Conservation (phyloP, 306 rosid species). For the Morella rubra region DNA sequence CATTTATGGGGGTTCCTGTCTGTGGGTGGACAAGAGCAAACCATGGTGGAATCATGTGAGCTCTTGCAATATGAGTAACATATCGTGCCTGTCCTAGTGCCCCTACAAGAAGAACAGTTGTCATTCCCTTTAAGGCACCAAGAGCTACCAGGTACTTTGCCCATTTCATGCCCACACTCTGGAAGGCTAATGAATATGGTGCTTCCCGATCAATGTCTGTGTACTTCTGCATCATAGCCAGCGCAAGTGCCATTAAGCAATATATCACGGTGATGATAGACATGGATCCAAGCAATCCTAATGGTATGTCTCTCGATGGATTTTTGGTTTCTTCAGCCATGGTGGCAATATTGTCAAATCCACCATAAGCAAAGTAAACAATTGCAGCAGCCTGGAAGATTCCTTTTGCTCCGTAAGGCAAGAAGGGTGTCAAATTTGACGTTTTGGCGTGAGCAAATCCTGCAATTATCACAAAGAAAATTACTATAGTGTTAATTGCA, state of each 20-base stretch:
- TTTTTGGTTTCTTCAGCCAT: slow-evolving; percentile 81
- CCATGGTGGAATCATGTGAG: slow-evolving; percentile 83
- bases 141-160: slow-evolving; percentile 73
- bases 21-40: slow-evolving; percentile 78
- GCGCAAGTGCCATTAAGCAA: slow-evolving; percentile 69
- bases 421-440: slow-evolving; percentile 57
- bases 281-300: slow-evolving; percentile 74
- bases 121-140: slow-evolving; percentile 76
- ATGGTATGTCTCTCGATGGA: slow-evolving; percentile 67
- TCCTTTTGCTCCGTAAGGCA: slow-evolving; percentile 59
- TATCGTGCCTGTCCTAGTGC: slow-evolving; percentile 59
- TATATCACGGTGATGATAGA: slow-evolving; percentile 59
- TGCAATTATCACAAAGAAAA: slow-evolving; percentile 55
- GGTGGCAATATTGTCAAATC: slow-evolving; percentile 64
- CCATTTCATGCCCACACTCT: slow-evolving; percentile 74
- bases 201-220: slow-evolving; percentile 55
- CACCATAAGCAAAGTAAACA: slow-evolving; percentile 75
- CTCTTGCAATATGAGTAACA: slow-evolving; percentile 71
- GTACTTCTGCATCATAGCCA: slow-evolving; percentile 79
- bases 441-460: slow-evolving; percentile 48
- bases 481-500: slow-evolving; percentile 46
- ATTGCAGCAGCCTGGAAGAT: slow-evolving; percentile 69
- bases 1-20: slow-evolving; percentile 77
- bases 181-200: slow-evolving; percentile 65
- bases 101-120: slow-evolving; percentile 68